Base-by-base conservation (phyloP, 1,284 basidiomycete species). In the Tilletiaria anomala region DNA sequence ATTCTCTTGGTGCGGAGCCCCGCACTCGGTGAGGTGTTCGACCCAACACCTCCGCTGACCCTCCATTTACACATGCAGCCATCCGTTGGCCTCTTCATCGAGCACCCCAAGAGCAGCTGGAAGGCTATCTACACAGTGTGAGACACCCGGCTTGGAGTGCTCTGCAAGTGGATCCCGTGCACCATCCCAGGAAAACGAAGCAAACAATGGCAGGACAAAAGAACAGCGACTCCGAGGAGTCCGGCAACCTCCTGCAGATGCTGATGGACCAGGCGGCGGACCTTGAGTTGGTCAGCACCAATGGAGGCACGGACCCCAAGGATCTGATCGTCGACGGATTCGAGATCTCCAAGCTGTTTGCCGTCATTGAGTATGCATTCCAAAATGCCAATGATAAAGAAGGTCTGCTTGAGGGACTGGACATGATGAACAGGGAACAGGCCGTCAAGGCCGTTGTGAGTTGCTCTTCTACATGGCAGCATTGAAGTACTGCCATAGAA, bases 221-320 rank as follows among this genome's bases (percentile, higher is more conserved):
- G n/a, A n/a, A n/a, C n/a, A n/a, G n/a, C n/a, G n/a, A n/a, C n/a
- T n/a, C n/a, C 14, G 34, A 48, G 14, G 24, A 16, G 24, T 21
- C 20, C 19, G 43, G 43, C 32, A 58, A 54, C 44, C 40, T 58
- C 37, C 50, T 58, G 43, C 47, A 50, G 40, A 39, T 53, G 38
- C 48, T 58, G 29, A 42, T 58, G 23, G 47, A 51, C 6, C 55
- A 56, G 43, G 56, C 52, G 5, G 50, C 51, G 15, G 56, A 52
- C 15, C 44, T 58, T 17, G 55, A 58, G 39, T 53, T 58, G 23
- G 48, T 45, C 29, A 47, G 45, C 29, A 22, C 21, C 10, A 45
- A 48, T 11, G 31, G 40, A 1, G 45, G 48, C 6, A 29, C 32
- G 12, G 39, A 58, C 16, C 51, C 54, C 1, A 50, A 45, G 14